Percentiles rank a stretch among this genome's conserved stretches.
Evolutionary conservation across 768 basidiomycete species (phyloP).

Genomic region (Gymnopilus dilepis): DNA sequence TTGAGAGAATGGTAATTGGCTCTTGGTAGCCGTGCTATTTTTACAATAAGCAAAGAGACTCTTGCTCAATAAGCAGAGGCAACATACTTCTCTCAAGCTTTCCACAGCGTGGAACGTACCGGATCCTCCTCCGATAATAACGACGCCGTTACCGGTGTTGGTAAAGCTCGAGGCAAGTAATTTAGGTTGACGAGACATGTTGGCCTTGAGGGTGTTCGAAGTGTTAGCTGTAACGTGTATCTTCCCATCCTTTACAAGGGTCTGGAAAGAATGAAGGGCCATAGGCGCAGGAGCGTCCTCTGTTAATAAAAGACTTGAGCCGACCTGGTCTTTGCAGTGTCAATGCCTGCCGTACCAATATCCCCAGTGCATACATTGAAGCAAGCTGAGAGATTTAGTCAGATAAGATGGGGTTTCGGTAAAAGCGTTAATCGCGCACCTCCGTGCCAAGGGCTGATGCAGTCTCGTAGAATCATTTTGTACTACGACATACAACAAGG

Average conservation of each 20-base stretch:
- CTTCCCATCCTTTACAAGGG: conserved; percentile 68
- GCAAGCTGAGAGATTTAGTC: conserved; percentile 61
- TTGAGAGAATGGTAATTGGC: conserved; percentile 80
- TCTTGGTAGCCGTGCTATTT: conserved; percentile 74
- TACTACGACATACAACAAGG: neutral
- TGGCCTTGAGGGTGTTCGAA: conserved; percentile 64
- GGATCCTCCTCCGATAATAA: conserved; percentile 88
- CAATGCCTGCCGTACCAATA: conserved; percentile 55
- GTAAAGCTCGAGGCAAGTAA: conserved; percentile 53
- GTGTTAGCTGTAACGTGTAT: conserved; percentile 79
- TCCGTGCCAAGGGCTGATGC: conserved; percentile 82
- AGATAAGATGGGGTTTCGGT: neutral
- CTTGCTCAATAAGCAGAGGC: conserved; percentile 18
- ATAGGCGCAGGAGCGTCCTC: conserved; percentile 90
- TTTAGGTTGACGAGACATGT: conserved; percentile 66
- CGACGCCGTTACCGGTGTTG: conserved; percentile 64
- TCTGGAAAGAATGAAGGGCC: conserved; percentile 80
- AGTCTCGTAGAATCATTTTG: neutral
- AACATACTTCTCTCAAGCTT: conserved; percentile 75
- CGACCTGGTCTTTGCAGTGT: neutral
- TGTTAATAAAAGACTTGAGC: conserved; percentile 32
- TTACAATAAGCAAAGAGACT: conserved; percentile 12
- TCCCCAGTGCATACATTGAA: conserved; percentile 88
- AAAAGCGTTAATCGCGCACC: conserved; percentile 44
- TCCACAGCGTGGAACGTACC: conserved; percentile 80